Evolutionary conservation across 192 early-diverging fungal genomes (phyloP).

Genomic region (Gaertneriomyces sp.): DNA sequence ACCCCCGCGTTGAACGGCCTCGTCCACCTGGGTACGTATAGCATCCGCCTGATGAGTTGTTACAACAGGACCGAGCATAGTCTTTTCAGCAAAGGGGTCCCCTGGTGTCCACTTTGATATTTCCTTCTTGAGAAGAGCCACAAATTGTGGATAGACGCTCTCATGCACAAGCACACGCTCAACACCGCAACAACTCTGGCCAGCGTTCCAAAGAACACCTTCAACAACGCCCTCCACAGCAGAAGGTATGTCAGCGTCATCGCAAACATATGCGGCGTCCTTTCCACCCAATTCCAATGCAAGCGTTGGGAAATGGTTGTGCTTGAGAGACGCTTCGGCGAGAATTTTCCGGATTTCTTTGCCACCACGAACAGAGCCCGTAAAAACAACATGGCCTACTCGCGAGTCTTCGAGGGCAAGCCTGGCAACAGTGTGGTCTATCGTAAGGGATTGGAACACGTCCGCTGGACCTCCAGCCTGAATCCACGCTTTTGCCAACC

Average conservation of each 20-base stretch:
- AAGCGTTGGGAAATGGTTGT: slow-evolving; percentile 51
- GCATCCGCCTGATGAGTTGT: slow-evolving; percentile 60
- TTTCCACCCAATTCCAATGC: slow-evolving; percentile 83
- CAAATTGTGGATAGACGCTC: slow-evolving; percentile 65
- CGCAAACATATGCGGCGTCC: slow-evolving; percentile 76
- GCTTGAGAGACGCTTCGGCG: background rate
- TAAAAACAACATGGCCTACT: slow-evolving; percentile 71
- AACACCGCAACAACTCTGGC: slow-evolving; percentile 78
- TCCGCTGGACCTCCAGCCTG: slow-evolving; percentile 66
- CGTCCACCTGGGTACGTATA: slow-evolving; percentile 64
- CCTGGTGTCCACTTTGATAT: slow-evolving; percentile 57
- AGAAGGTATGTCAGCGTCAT: slow-evolving; percentile 65
- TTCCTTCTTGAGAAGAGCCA: slow-evolving; percentile 41
- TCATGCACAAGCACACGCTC: slow-evolving; percentile 78
- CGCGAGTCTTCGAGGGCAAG: slow-evolving; percentile 54
- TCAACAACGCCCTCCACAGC: slow-evolving; percentile 75
- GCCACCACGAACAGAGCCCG: slow-evolving; percentile 72
- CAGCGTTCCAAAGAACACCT: slow-evolving; percentile 77
- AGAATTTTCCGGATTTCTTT: slow-evolving; percentile 56
- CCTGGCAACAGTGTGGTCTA: slow-evolving; percentile 43
- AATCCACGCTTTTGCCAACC: slow-evolving; percentile 59
- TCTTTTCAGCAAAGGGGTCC: slow-evolving; percentile 54
- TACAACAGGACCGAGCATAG: slow-evolving; percentile 75
- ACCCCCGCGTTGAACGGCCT: slow-evolving; percentile 50
- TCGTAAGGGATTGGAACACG: slow-evolving; percentile 50